These are phyloP conservation scores for Ploettnerulaceae sp. DNA, from an alignment of 2,329 filamentous ascomycete genomes.

Conservation along the genomic window DNA sequence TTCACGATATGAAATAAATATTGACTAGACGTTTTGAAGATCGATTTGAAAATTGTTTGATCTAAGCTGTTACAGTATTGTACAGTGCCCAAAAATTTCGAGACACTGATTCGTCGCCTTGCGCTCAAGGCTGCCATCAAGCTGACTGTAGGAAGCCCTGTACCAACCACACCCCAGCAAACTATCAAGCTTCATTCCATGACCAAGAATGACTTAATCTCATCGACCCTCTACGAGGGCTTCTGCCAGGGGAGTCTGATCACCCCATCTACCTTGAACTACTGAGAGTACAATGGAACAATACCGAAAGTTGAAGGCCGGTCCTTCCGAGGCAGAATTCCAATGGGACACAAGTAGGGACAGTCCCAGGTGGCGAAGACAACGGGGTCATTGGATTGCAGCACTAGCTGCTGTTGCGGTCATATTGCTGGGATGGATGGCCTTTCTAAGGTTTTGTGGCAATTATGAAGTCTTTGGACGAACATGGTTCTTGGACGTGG, in stretches of 20 bases:
- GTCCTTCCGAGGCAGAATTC: constrained; percentile 19
- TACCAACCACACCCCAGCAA: constrained; percentile 7
- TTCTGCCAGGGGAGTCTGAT: constrained; percentile 9
- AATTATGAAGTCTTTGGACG: constrained; percentile 4
- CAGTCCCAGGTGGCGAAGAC: constrained; percentile 7
- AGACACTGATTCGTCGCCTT: constrained; percentile 14
- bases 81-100: background rate
- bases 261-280: background rate
- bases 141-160: constrained; percentile 1
- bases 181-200: constrained; percentile 11
- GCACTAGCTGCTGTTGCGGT: constrained; percentile 7
- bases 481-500: constrained; percentile 6
- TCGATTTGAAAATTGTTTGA: too few species aligned
- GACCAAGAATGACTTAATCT: constrained; percentile 11
- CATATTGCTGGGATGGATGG: constrained; percentile 9
- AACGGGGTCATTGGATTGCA: background rate
- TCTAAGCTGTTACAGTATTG: too few species aligned
- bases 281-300: constrained; percentile 12
- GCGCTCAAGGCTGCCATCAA: constrained; percentile 22
- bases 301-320: constrained; percentile 20
- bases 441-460: constrained; percentile 6
- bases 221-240: constrained; percentile 18
- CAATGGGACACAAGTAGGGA: constrained; percentile 2
- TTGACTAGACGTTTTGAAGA: too few species aligned
- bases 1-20: too few species aligned